Evolutionary conservation across 2,329 filamentous ascomycete genomes (phyloP).

Genomic region (Cladophialophora carrionii): DNA sequence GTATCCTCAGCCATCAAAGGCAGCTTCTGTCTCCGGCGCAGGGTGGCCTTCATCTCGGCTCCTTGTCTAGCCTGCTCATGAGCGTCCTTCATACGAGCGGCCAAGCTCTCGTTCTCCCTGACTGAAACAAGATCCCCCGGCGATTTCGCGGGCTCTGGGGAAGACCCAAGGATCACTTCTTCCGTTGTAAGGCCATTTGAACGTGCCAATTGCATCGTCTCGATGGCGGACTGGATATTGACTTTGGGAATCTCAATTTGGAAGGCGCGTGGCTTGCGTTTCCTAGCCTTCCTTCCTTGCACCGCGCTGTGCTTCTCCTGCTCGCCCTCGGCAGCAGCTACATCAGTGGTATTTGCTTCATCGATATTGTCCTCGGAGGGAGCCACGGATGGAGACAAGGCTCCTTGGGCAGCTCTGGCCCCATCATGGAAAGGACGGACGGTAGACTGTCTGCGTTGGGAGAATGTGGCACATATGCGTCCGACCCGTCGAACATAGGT

Average conservation of each 20-base stretch:
- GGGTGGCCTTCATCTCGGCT: constrained; percentile 7
- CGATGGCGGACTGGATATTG: constrained; percentile 19
- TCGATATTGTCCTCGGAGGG: neutral
- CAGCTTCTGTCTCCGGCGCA: constrained; percentile 15
- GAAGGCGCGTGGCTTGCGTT: constrained; percentile 15
- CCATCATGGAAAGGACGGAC: constrained; percentile 2
- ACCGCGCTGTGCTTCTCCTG: neutral
- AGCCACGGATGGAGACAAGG: neutral
- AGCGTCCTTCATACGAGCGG: constrained; percentile 17
- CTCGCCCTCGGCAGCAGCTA: neutral
- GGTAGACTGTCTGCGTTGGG: neutral
- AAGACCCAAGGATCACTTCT: constrained; percentile 10
- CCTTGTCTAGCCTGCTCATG: constrained; percentile 9
- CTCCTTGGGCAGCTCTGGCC: neutral
- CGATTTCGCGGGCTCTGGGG: neutral
- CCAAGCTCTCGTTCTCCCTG: constrained; percentile 11
- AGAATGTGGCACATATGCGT: no score
- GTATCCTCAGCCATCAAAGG: constrained; percentile 23
- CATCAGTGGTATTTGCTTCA: neutral
- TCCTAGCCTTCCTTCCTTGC: neutral
- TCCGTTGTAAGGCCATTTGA: constrained; percentile 20
- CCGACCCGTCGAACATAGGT: neutral
- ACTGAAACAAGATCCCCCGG: neutral
- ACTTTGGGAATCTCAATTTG: constrained; percentile 13
- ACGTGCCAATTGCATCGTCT: constrained; percentile 22